A percentile compares a stretch with the other conserved stretches of the same genome.
phyloP scores from a whole-genome alignment of 495 filamentous ascomycete species.

The Parmelia sp. region DNA sequence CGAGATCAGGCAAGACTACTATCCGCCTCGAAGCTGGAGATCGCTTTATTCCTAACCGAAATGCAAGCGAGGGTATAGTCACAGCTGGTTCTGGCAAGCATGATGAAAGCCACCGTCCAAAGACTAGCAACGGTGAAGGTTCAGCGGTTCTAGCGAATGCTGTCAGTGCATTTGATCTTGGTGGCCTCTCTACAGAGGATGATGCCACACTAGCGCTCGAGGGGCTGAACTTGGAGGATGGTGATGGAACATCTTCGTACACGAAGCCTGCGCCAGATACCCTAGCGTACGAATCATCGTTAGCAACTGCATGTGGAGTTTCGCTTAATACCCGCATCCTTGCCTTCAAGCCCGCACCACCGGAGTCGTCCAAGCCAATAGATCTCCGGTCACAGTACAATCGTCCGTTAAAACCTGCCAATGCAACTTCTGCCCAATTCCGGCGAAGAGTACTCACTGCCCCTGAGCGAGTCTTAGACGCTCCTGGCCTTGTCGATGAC shows the following conservation, averaged over 20 bases:
- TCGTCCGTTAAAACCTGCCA: conserved; percentile 78
- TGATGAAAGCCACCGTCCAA: conserved; percentile 61
- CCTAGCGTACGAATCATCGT: conserved; percentile 84
- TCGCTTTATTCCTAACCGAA: conserved; percentile 91
- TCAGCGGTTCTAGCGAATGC: conserved; percentile 66
- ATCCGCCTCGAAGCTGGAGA: conserved; percentile 78
- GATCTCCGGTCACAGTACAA: conserved; percentile 98
- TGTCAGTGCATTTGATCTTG: conserved; percentile 59
- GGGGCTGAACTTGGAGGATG: conserved; percentile 63
- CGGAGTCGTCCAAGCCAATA: conserved; percentile 95
- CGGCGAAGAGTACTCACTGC: conserved; percentile 86
- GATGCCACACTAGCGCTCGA: conserved; percentile 74
- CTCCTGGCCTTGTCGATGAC: conserved; percentile 90
- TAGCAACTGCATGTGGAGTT: conserved; percentile 88
- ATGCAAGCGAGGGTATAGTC: conserved; percentile 79
- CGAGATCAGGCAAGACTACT: conserved; percentile 71
- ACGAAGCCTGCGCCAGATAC: conserved; percentile 76
- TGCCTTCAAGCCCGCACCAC: conserved; percentile 95
- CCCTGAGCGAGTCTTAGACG: conserved; percentile 95
- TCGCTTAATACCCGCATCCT: conserved; percentile 90
- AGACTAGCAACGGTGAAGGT: conserved; percentile 59
- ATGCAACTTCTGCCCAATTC: conserved; percentile 68
- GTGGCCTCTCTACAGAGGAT: conserved; percentile 58
- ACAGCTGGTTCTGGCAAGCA: conserved; percentile 78
- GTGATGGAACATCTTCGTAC: conserved; percentile 51